Evolutionary conservation across 1,284 basidiomycete genomes (phyloP).

Genomic region (Malassezia caprae): DNA sequence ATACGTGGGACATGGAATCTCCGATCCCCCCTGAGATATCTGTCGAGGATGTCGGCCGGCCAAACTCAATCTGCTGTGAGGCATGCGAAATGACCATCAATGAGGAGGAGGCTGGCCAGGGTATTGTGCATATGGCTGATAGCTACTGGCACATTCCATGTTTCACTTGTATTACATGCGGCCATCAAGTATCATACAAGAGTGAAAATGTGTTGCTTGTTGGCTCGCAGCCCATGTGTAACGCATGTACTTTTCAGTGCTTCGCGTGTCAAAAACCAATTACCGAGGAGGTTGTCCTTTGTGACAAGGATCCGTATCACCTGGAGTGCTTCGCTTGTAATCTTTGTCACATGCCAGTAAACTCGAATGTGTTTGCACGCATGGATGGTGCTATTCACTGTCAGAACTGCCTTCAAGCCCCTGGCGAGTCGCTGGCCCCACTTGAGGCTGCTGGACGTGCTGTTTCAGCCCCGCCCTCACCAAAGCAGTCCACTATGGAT

Average conservation of each 20-base stretch:
- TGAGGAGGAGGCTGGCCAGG: slow-evolving; percentile 1
- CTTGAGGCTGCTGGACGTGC: not conserved
- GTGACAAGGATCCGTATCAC: slow-evolving; percentile 16
- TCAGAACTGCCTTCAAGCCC: not conserved
- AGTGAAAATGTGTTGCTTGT: slow-evolving; percentile 17
- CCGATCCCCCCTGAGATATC: not conserved
- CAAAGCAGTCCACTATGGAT: not conserved
- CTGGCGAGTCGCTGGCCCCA: not conserved
- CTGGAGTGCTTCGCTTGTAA: slow-evolving; percentile 10
- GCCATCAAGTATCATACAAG: slow-evolving; percentile 2
- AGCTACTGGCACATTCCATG: slow-evolving; percentile 13
- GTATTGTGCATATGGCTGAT: slow-evolving; percentile 14
- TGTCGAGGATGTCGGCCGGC: not conserved
- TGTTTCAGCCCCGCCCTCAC: not conserved
- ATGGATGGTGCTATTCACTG: not conserved
- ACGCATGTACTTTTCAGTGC: slow-evolving; percentile 9
- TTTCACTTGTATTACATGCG: slow-evolving; percentile 15
- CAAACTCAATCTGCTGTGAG: not conserved
- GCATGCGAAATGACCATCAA: slow-evolving; percentile 3
- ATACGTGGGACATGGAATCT: not conserved
- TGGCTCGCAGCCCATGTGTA: slow-evolving; percentile 15
- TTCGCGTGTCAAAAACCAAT: slow-evolving; percentile 5
- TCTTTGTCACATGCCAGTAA: not conserved
- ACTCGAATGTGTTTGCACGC: slow-evolving; percentile 2
- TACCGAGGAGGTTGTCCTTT: slow-evolving; percentile 13